A percentile compares a stretch with the other conserved stretches of the same genome.
These are phyloP conservation scores for Nemania sp. DNA, from an alignment of 2,329 filamentous ascomycete genomes.

Conservation along the genomic window DNA sequence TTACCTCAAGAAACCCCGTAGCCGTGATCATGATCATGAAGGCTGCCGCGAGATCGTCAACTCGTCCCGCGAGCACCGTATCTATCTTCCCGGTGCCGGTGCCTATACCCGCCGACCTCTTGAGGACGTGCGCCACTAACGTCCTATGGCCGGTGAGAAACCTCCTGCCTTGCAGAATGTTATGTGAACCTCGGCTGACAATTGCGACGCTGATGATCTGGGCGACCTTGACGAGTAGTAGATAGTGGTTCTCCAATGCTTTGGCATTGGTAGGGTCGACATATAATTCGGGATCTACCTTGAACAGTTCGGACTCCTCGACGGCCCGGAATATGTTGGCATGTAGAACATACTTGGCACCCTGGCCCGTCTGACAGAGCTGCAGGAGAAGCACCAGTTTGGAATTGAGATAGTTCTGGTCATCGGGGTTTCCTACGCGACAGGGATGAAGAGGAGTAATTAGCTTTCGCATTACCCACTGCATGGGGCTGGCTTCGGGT, in stretches of 20 bases:
- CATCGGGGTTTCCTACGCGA: slow-evolving; percentile 45
- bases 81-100: slow-evolving; percentile 45
- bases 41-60: slow-evolving; percentile 81
- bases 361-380: slow-evolving; percentile 80
- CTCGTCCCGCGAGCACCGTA: slow-evolving; percentile 58
- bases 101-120: slow-evolving; percentile 82
- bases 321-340: slow-evolving; percentile 84
- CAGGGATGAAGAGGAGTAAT: slow-evolving; percentile 7
- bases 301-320: slow-evolving; percentile 82
- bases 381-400: slow-evolving; percentile 82
- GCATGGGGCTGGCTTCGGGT: slow-evolving; percentile 1
- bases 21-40: slow-evolving; percentile 82
- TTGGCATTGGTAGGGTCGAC: slow-evolving; percentile 71
- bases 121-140: slow-evolving; percentile 86
- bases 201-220: slow-evolving; percentile 83
- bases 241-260: slow-evolving; percentile 81
- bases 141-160: slow-evolving; percentile 85
- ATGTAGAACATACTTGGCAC: slow-evolving; percentile 85
- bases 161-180: slow-evolving; percentile 75
- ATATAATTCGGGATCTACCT: slow-evolving; percentile 89
- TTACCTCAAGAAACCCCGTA: slow-evolving; percentile 84
- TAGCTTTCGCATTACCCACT: slow-evolving; percentile 16
- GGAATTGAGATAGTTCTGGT: slow-evolving; percentile 64
- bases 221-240: slow-evolving; percentile 77
- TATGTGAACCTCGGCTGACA: slow-evolving; percentile 79